Conservation (phyloP, 176 grass and related monocot genomes). For the Echinochloa phyllopogon region DNA sequence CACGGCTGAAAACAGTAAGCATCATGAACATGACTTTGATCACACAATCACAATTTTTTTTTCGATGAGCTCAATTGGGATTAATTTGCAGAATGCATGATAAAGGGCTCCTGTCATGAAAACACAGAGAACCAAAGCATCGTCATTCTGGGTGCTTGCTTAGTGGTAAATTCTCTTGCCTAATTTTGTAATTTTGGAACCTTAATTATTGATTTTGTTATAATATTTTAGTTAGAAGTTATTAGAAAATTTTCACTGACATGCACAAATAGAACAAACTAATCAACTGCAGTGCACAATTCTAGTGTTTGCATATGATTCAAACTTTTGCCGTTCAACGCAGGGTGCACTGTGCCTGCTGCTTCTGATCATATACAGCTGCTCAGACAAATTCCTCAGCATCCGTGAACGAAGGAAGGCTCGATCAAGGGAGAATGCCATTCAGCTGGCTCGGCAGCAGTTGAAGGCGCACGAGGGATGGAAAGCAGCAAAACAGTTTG, state of each 20-base stretch:
- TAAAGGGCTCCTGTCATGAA: conserved; percentile 49
- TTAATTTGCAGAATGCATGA: conserved; percentile 71
- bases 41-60: neutral
- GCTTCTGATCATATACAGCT: conserved; percentile 89
- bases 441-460: conserved; percentile 70
- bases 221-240: neutral
- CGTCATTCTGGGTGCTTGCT: conserved; percentile 50
- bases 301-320: neutral
- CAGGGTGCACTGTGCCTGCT: conserved; percentile 65
- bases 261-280: too few relatives aligned
- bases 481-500: conserved; percentile 69
- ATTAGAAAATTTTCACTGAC: neutral
- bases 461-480: conserved; percentile 72
- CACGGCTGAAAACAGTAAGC: conserved; percentile 63
- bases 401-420: conserved; percentile 73
- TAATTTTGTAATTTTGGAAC: neutral
- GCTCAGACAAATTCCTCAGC: conserved; percentile 73
- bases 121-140: conserved; percentile 52
- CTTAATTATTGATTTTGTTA: neutral
- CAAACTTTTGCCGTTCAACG: conserved; percentile 15
- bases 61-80: conserved; percentile 9
- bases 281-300: neutral
- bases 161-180: conserved; percentile 59
- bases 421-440: conserved; percentile 74
- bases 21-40: neutral